Evolutionary conservation across 2,329 filamentous ascomycete genomes (phyloP).

Genomic region (Aspergillus udagawae): DNA sequence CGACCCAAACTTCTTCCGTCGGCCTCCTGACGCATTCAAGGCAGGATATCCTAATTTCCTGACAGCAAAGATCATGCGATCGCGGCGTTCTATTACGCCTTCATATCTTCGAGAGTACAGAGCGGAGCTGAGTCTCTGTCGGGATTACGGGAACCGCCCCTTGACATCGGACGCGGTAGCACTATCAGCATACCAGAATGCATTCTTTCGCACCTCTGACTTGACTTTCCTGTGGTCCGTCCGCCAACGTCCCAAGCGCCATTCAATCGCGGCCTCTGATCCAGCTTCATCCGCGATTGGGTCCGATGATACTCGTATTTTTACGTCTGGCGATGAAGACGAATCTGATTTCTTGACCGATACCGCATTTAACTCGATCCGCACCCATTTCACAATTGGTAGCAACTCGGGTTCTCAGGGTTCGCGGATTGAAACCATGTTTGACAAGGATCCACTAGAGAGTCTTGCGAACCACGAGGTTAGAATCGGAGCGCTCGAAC

Average conservation of each 20-base stretch:
- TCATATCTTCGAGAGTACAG: conserved; percentile 24
- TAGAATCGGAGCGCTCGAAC: conserved; percentile 47
- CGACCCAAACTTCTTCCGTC: conserved; percentile 36
- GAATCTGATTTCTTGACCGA: conserved; percentile 60
- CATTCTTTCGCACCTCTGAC: conserved; percentile 19
- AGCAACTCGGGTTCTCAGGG: conserved; percentile 51
- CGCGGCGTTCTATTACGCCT: conserved; percentile 15
- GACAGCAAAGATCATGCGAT: conserved; percentile 9
- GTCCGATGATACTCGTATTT: conserved; percentile 57
- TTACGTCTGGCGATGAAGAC: conserved; percentile 57
- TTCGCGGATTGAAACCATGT: conserved; percentile 60
- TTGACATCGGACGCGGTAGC: conserved; percentile 26
- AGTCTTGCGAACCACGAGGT: conserved; percentile 37
- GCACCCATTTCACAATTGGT: conserved; percentile 55
- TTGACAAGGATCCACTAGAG: conserved; percentile 51
- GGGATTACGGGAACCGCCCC: conserved; percentile 16
- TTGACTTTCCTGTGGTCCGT: conserved; percentile 19
- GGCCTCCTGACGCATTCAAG: conserved; percentile 31
- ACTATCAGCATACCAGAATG: conserved; percentile 25
- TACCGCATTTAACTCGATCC: conserved; percentile 59
- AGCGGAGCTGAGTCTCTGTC: conserved; percentile 17
- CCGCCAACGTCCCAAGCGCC: conserved; percentile 45
- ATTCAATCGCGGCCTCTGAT: conserved; percentile 56
- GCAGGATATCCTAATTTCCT: conserved; percentile 14
- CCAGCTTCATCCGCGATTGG: conserved; percentile 56